A percentile compares a stretch with the other conserved stretches of the same genome.
These are phyloP conservation scores for Neodidymelliopsis sp. DNA, from an alignment of 2,329 filamentous ascomycete species.

Conservation along the genomic window DNA sequence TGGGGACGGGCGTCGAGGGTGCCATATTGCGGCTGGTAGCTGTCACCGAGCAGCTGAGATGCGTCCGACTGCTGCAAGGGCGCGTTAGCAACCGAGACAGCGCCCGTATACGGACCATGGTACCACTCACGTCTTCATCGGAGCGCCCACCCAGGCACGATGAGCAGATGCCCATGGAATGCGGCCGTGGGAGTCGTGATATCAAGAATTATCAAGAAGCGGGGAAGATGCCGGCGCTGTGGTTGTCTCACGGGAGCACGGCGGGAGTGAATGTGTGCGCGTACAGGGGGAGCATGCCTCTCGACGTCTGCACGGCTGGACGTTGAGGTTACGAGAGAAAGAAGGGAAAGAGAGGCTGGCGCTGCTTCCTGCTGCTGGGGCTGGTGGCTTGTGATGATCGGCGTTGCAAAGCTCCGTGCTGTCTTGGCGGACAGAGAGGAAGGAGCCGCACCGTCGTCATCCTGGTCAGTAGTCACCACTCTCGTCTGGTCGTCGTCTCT, in stretches of 20 bases:
- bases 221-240: constrained; percentile 9
- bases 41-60: constrained; percentile 56
- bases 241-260: constrained; percentile 7
- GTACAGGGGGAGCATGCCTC: constrained; percentile 23
- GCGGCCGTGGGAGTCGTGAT: constrained; percentile 13
- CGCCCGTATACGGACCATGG: constrained; percentile 8
- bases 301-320: no score
- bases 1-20: constrained; percentile 37
- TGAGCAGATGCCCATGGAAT: constrained; percentile 58
- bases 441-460: constrained; percentile 22
- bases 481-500: no score
- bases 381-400: constrained; percentile 20
- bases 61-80: constrained; percentile 54
- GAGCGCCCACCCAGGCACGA: constrained; percentile 58
- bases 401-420: constrained; percentile 24
- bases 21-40: constrained; percentile 55
- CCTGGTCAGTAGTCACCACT: no score
- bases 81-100: constrained; percentile 31
- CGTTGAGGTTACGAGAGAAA: no score
- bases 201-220: constrained; percentile 5
- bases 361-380: constrained; percentile 14
- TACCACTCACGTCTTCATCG: constrained; percentile 52
- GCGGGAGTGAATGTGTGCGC: constrained; percentile 13
- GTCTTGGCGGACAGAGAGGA: constrained; percentile 11
- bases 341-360: constrained; percentile 22